Evolutionary conservation across 208 protist species (phyloP).

Genomic region (Leishmania guyanensis): DNA sequence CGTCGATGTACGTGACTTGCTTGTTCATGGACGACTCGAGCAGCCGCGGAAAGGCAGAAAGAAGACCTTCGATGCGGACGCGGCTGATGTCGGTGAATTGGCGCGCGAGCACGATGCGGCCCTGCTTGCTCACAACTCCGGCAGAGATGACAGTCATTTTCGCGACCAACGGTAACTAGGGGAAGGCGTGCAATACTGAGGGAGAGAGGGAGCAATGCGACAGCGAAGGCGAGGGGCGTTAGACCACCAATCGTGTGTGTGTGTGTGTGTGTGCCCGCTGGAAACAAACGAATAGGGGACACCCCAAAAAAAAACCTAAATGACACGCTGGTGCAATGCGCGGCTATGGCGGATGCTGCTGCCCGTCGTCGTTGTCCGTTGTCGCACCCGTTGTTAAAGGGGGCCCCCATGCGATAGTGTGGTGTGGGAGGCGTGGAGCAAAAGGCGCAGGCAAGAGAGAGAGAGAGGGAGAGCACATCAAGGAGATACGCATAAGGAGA

Average conservation of each 20-base stretch:
- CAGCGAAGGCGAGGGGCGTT: neutral
- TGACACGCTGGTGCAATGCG: neutral
- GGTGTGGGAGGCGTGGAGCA: neutral
- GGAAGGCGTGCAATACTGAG: neutral
- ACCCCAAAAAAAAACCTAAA: neutral
- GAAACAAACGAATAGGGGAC: neutral
- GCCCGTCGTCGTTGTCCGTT: neutral
- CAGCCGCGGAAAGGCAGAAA: slow-evolving; percentile 98
- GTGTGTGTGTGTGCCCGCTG: neutral
- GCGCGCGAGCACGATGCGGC: slow-evolving; percentile 92
- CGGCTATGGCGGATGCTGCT: neutral
- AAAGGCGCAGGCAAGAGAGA: neutral
- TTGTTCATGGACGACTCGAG: slow-evolving; percentile 72
- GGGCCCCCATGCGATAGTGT: neutral
- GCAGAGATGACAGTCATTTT: slow-evolving; percentile 84
- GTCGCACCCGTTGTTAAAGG: no score
- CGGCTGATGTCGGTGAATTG: slow-evolving; percentile 97
- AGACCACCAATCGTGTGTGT: neutral
- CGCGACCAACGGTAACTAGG: neutral
- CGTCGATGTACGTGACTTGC: slow-evolving; percentile 98
- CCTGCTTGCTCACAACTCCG: slow-evolving; percentile 79
- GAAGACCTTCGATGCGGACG: slow-evolving; percentile 96
- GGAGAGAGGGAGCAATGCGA: neutral
- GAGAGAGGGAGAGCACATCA: neutral
- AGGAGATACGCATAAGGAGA: neutral